phyloP scores from a whole-genome alignment of 208 protist genomes.

The Herpetomonas samuelpessoai region DNA sequence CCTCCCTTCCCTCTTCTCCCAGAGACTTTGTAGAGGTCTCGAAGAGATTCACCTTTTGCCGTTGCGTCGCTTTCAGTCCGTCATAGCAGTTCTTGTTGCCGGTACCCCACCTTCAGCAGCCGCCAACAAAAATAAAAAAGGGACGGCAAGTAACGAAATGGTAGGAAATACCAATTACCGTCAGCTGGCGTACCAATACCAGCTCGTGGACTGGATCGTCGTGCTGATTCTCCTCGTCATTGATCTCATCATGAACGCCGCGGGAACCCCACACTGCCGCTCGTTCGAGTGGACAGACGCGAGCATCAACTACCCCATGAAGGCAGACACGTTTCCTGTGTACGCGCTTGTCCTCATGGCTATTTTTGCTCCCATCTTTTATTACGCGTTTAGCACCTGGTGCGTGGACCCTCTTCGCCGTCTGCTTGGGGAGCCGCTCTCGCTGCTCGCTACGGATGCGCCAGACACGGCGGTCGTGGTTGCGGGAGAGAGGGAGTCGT shows the following conservation, averaged over 20 bases:
- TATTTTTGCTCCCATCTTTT: conserved; percentile 26
- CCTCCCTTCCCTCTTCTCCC: no score
- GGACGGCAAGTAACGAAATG: no score
- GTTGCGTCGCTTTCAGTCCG: no score
- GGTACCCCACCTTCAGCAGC: no score
- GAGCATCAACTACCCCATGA: conserved; percentile 51
- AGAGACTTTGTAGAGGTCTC: no score
- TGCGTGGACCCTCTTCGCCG: conserved; percentile 26
- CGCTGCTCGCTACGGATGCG: conserved; percentile 11
- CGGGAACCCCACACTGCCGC: conserved; percentile 43
- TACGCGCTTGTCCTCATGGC: conserved; percentile 53
- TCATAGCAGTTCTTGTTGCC: no score
- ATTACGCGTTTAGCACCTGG: conserved; percentile 34
- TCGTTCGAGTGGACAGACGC: conserved; percentile 72
- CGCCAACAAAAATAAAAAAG: no score
- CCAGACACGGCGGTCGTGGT: background rate
- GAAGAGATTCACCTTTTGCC: no score
- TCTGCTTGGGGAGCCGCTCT: conserved; percentile 25
- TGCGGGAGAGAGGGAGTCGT: background rate
- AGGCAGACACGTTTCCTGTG: conserved; percentile 52
- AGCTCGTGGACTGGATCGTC: conserved; percentile 47
- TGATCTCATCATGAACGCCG: conserved; percentile 1
- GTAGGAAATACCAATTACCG: no score
- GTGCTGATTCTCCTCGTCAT: conserved; percentile 20
- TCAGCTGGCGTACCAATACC: conserved; percentile 35